Evolutionary conservation across 495 filamentous ascomycete genomes (phyloP), one percentile per base, ranked within the genome.

Genomic region (Neurospora tetraspora): DNA sequence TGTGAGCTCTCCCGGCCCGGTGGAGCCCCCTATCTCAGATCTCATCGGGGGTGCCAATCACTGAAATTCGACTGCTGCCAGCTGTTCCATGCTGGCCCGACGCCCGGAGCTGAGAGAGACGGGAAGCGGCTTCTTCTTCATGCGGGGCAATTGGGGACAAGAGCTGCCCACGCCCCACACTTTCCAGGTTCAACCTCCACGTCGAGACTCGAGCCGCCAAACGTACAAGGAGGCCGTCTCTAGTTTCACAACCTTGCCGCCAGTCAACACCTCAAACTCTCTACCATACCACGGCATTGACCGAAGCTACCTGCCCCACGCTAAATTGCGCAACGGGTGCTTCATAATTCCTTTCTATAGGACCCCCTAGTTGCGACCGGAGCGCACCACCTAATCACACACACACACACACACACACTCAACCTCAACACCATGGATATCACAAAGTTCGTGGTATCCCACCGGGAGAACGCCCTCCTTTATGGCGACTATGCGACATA

Each of bases 401-500:
- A 39, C 34, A n/a, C 34, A 27, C 31, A 18, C 61, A n/a, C 12
- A 61, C 23, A 61, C 12, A 59, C 31, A 53, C 5, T 7, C 20
- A 69, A 23, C 34, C 38, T n/a, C 38, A 20, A 31, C 45, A 72
- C 61, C 71, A 98, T 99, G 96, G 94, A 98, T 71, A 91, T 98
- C 80, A 98, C 96, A 23, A 88, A 88, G 70, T 94, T 92, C 73
- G 86, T 98, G 71, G 88, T 92, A 77, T 88, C 89, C 59, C 87
- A 89, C 47, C 84, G 94, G 43, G 92, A 97, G 78, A 89, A 92
- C 77, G 93, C 91, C 7, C 88, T 97, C 59, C 87, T 97, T 9
- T 88, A 93, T 39, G 96, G 95, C 53, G 94, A 98, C 81, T 94
- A 97, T 83, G 89, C 88, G 81, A 91, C 91, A 38, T 98, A 98